Conservation (phyloP, 192 early-diverging fungal genomes). For the Coemansia sp. region DNA sequence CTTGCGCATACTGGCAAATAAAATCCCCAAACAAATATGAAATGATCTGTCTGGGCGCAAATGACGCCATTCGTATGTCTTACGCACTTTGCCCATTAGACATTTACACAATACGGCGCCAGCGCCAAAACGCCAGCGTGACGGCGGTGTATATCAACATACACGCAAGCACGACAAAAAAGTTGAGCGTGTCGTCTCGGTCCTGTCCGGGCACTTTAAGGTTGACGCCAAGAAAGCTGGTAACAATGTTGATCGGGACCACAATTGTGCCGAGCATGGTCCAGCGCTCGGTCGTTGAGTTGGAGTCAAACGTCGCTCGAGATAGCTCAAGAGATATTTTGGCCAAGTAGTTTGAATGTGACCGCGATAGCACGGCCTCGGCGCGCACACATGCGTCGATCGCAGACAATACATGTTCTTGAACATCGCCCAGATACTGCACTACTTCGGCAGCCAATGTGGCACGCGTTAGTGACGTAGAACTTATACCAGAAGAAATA, state of each 20-base stretch:
- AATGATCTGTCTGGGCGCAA: background rate
- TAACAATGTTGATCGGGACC: conserved; percentile 53
- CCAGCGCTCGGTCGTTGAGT: conserved; percentile 49
- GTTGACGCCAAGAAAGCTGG: conserved; percentile 69
- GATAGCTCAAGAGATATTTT: conserved; percentile 74
- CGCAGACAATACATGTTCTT: conserved; percentile 36
- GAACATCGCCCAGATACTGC: conserved; percentile 53
- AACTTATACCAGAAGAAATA: conserved; percentile 9
- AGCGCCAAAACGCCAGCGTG: conserved; percentile 52
- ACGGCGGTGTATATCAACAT: conserved; percentile 37
- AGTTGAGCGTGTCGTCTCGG: conserved; percentile 54
- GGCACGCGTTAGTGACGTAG: background rate
- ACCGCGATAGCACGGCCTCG: conserved; percentile 66
- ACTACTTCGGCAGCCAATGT: conserved; percentile 35
- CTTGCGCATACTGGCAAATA: background rate
- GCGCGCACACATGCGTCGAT: conserved; percentile 42
- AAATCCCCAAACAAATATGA: no score
- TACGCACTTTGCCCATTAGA: background rate
- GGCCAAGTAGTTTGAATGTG: conserved; percentile 74
- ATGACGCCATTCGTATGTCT: no score
- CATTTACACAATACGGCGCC: conserved; percentile 23
- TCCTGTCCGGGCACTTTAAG: conserved; percentile 70
- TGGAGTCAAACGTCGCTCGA: conserved; percentile 40
- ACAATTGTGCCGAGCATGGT: conserved; percentile 53
- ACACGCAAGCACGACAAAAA: conserved; percentile 48